Percentiles rank a stretch among this genome's conserved stretches.
Evolutionary conservation across 1,284 basidiomycete genomes (phyloP).

Genomic region (Schizophyllum commune): DNA sequence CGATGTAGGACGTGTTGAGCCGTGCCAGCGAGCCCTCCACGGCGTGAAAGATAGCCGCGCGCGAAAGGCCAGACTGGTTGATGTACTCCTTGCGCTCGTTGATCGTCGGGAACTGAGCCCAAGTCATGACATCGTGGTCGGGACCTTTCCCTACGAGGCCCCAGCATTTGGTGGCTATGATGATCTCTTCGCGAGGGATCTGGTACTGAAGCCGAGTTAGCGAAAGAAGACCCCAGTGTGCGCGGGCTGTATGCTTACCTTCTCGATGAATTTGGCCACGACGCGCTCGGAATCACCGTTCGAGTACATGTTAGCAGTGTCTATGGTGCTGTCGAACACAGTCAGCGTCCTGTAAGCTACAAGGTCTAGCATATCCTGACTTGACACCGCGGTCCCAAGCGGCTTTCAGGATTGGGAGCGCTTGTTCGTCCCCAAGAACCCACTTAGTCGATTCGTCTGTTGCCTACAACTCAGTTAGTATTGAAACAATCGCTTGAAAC

Average conservation of each 20-base stretch:
- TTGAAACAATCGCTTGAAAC: no score
- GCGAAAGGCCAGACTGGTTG: constrained; percentile 37
- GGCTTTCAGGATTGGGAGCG: constrained; percentile 32
- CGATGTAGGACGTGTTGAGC: constrained; percentile 36
- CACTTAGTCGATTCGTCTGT: constrained; percentile 13
- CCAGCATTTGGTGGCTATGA: constrained; percentile 36
- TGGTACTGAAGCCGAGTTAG: constrained; percentile 26
- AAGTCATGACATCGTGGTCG: constrained; percentile 1
- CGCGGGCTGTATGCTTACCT: constrained; percentile 16
- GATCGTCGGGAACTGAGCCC: constrained; percentile 5
- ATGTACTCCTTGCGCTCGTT: constrained; percentile 25
- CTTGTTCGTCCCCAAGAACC: constrained; percentile 36
- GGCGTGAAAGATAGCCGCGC: constrained; percentile 36
- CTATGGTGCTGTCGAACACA: constrained; percentile 23
- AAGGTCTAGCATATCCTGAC: neutral
- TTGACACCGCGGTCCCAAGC: constrained; percentile 39
- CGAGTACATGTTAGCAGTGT: constrained; percentile 53
- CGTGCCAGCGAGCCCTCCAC: constrained; percentile 35
- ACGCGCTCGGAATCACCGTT: constrained; percentile 40
- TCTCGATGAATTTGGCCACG: constrained; percentile 46
- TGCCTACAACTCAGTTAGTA: neutral
- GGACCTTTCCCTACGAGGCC: constrained; percentile 10
- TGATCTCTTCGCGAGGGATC: constrained; percentile 45
- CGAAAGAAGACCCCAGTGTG: neutral
- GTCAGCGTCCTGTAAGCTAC: neutral